phyloP scores from a whole-genome alignment of 2,329 filamentous ascomycete genomes.

The Colletotrichum sp. region DNA sequence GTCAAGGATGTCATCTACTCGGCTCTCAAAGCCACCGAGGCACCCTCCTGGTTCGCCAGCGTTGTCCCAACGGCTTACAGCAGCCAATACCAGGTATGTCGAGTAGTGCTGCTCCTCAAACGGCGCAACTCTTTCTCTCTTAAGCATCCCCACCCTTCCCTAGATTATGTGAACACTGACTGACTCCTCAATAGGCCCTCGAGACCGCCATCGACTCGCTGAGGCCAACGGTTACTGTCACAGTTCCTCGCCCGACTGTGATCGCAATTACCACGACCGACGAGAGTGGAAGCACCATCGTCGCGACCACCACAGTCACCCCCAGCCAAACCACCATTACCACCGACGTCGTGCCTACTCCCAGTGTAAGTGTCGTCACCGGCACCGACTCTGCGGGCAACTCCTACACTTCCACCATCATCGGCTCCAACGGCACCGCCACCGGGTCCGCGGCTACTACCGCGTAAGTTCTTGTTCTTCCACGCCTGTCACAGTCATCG shows the following conservation, averaged over 20 bases:
- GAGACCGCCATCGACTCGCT: slow-evolving; percentile 25
- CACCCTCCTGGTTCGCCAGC: slow-evolving; percentile 30
- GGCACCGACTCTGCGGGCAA: slow-evolving; percentile 13
- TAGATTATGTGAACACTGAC: not conserved
- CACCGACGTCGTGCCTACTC: not conserved
- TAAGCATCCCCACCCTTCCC: not conserved
- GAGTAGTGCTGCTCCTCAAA: slow-evolving; percentile 22
- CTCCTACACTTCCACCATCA: slow-evolving; percentile 7
- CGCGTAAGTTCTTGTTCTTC: not conserved
- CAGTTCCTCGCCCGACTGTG: slow-evolving; percentile 17
- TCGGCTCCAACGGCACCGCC: not conserved
- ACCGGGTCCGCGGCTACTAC: slow-evolving; percentile 1
- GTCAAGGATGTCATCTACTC: slow-evolving; percentile 28
- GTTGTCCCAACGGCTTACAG: slow-evolving; percentile 29
- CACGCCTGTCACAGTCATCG: not conserved
- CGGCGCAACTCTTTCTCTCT: not conserved
- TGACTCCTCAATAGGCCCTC: not conserved
- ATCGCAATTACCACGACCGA: slow-evolving; percentile 28
- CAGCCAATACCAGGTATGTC: slow-evolving; percentile 2
- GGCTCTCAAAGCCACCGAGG: slow-evolving; percentile 28
- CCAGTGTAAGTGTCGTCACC: slow-evolving; percentile 3
- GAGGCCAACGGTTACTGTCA: slow-evolving; percentile 10
- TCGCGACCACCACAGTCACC: slow-evolving; percentile 25
- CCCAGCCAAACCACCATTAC: slow-evolving; percentile 3
- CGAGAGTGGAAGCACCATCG: slow-evolving; percentile 26